Percentiles rank a stretch among this genome's conserved stretches.
These are phyloP conservation scores for Alternaria conjuncta DNA, from an alignment of 2,329 filamentous ascomycete species.

Conservation along the genomic window DNA sequence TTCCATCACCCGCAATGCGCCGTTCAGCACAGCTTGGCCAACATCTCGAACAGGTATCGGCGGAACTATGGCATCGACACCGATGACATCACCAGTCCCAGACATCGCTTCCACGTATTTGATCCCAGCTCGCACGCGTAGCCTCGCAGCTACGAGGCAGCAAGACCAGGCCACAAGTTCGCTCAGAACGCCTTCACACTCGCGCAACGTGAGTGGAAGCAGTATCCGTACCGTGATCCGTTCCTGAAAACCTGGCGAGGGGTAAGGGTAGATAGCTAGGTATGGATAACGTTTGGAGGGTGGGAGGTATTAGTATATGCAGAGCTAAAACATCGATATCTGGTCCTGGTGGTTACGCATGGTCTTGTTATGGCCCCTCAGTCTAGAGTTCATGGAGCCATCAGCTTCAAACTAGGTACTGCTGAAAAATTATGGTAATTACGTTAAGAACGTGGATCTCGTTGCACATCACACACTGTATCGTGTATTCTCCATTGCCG, in stretches of 20 bases:
- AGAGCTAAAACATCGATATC: background rate
- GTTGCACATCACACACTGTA: background rate
- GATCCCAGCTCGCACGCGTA: background rate
- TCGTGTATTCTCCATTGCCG: background rate
- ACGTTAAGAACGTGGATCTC: background rate
- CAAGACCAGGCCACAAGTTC: background rate
- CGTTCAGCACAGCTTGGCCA: conserved; percentile 17
- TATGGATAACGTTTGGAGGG: background rate
- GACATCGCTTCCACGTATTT: background rate
- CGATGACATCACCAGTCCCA: conserved; percentile 28
- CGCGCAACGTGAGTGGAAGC: background rate
- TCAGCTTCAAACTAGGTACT: background rate
- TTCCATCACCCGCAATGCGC: conserved; percentile 31
- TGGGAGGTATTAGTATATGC: background rate
- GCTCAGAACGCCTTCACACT: background rate
- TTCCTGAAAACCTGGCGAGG: background rate
- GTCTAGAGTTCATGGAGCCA: background rate
- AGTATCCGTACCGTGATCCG: background rate
- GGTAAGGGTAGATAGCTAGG: background rate
- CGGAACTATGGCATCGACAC: conserved; percentile 40
- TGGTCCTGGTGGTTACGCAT: background rate
- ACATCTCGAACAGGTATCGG: conserved; percentile 32
- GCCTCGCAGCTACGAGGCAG: background rate
- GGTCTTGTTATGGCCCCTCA: background rate
- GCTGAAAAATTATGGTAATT: background rate